phyloP scores from a whole-genome alignment of 2,329 filamentous ascomycete genomes.

The Beauveria varroae region DNA sequence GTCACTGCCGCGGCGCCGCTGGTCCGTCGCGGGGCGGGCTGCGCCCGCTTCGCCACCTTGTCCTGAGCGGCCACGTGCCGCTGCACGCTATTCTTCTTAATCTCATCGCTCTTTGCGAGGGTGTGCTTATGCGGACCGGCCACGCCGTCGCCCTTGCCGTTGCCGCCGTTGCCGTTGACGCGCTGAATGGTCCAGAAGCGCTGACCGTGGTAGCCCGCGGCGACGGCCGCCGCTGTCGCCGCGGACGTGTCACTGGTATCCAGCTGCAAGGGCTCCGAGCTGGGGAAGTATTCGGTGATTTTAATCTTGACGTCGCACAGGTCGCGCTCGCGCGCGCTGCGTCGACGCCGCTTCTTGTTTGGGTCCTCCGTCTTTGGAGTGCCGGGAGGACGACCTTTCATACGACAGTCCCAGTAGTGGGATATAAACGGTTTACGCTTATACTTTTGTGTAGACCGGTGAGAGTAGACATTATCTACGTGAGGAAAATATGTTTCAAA shows the following conservation, averaged over 20 bases:
- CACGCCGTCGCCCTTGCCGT: slow-evolving; percentile 62
- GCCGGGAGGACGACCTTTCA: slow-evolving; percentile 71
- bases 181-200: slow-evolving; percentile 68
- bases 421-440: slow-evolving; percentile 78
- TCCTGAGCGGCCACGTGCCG: slow-evolving; percentile 56
- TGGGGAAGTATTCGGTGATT: slow-evolving; percentile 68
- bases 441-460: slow-evolving; percentile 72
- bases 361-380: slow-evolving; percentile 75
- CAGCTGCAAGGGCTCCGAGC: slow-evolving; percentile 30
- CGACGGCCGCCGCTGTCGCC: slow-evolving; percentile 15
- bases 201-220: slow-evolving; percentile 38
- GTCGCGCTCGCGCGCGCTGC: slow-evolving; percentile 65
- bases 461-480: slow-evolving; percentile 78
- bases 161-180: slow-evolving; percentile 68
- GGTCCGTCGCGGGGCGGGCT: slow-evolving; percentile 66
- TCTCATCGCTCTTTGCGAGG: slow-evolving; percentile 65
- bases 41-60: slow-evolving; percentile 54
- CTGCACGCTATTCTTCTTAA: slow-evolving; percentile 75
- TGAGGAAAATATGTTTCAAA: slow-evolving; percentile 78
- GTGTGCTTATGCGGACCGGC: slow-evolving; percentile 68
- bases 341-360: slow-evolving; percentile 74
- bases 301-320: slow-evolving; percentile 86
- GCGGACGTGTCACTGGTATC: slow-evolving; percentile 15
- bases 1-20: slow-evolving; percentile 64
- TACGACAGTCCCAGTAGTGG: slow-evolving; percentile 77